Conservation (phyloP, 2,329 filamentous ascomycete genomes). For the Fusarium camptoceras region DNA sequence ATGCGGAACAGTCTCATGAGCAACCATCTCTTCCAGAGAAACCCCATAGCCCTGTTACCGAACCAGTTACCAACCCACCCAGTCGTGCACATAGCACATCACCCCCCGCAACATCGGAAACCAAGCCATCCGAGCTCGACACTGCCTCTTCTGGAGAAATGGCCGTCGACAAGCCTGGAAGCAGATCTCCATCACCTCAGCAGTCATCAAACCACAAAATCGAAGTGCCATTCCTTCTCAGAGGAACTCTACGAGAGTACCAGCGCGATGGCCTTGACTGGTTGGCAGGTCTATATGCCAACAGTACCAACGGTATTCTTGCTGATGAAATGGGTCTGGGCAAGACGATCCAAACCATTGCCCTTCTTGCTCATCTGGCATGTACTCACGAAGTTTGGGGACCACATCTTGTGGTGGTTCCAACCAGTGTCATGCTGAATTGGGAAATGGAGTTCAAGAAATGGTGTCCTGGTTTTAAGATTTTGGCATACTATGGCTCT, state of each 20-base stretch:
- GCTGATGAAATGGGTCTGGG: constrained; percentile 99
- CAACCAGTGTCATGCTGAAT: constrained; percentile 98
- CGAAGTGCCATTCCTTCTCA: constrained; percentile 82
- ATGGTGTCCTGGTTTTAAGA: constrained; percentile 97
- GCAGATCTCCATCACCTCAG: constrained; percentile 52
- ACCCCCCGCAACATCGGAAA: constrained; percentile 60
- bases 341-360: constrained; percentile 98
- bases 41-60: constrained; percentile 56
- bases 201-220: constrained; percentile 65
- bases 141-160: constrained; percentile 55
- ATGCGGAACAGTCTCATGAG: constrained; percentile 36
- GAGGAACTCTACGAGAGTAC: constrained; percentile 92
- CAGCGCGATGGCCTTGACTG: constrained; percentile 98
- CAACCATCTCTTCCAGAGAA: constrained; percentile 40
- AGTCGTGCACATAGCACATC: constrained; percentile 61
- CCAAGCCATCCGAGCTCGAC: constrained; percentile 63
- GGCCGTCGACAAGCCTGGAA: constrained; percentile 47
- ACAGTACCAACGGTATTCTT: constrained; percentile 93
- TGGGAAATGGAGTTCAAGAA: constrained; percentile 99
- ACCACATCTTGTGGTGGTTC: constrained; percentile 93
- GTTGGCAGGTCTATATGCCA: constrained; percentile 92
- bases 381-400: constrained; percentile 94
- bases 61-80: constrained; percentile 56
- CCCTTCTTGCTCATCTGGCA: constrained; percentile 90
- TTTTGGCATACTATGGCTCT: constrained; percentile 94